Conservation (phyloP, 306 rosid species). For the Sicyos baderoa region DNA sequence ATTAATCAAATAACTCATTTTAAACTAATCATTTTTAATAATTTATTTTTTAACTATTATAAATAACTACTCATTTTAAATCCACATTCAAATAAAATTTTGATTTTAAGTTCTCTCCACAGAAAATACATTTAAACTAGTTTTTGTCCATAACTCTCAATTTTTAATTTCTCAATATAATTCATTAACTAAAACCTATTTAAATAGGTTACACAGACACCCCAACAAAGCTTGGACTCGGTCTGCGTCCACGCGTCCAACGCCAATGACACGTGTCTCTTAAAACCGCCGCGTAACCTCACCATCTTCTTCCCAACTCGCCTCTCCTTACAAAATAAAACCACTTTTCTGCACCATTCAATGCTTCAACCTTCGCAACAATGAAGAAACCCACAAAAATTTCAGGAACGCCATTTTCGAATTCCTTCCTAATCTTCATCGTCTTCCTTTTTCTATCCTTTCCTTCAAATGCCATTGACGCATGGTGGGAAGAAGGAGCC, state of each 20-base stretch:
- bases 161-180: too few relatives aligned
- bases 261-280: conserved; percentile 39
- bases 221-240: conserved; percentile 14
- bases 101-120: too few relatives aligned
- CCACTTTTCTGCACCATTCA: not conserved
- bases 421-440: not conserved
- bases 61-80: too few relatives aligned
- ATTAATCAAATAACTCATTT: too few relatives aligned
- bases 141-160: too few relatives aligned
- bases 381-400: not conserved
- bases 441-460: conserved; percentile 25
- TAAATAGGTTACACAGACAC: too few relatives aligned
- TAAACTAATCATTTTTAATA: too few relatives aligned
- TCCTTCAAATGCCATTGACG: conserved; percentile 23
- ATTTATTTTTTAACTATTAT: too few relatives aligned
- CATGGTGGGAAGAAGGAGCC: conserved; percentile 3
- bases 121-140: too few relatives aligned
- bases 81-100: too few relatives aligned
- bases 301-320: not conserved
- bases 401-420: not conserved
- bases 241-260: conserved; percentile 36
- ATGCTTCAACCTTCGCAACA: conserved; percentile 18
- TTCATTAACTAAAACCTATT: too few relatives aligned
- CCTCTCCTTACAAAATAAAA: not conserved
- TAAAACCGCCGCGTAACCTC: conserved; percentile 36